A percentile compares a stretch with the other conserved stretches of the same genome.
phyloP scores from a whole-genome alignment of 192 early-diverging fungal species.

The Backusella tuberculispora region DNA sequence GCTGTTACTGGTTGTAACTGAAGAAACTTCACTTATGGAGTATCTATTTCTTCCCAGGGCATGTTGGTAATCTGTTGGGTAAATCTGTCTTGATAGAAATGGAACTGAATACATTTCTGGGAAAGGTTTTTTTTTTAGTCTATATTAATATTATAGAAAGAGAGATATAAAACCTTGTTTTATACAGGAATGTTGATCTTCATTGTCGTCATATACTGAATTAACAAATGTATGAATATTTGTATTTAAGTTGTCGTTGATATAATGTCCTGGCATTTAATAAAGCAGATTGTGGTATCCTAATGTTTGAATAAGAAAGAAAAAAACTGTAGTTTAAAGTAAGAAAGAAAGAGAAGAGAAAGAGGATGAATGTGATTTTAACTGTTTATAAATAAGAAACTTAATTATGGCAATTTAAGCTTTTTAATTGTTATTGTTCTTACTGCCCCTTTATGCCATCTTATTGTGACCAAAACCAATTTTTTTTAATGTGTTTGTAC shows the following conservation, averaged over 20 bases:
- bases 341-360: background rate
- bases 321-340: background rate
- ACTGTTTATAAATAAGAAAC: background rate
- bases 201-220: background rate
- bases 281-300: too few species aligned
- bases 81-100: background rate
- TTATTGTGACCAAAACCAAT: background rate
- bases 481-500: background rate
- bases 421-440: background rate
- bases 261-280: background rate
- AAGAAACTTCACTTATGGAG: background rate
- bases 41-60: background rate
- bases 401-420: constrained; percentile 1
- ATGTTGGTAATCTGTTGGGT: background rate
- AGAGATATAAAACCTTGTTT: constrained; percentile 4
- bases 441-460: background rate
- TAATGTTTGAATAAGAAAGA: background rate
- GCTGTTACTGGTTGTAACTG: background rate
- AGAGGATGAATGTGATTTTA: background rate
- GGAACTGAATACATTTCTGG: background rate
- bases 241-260: background rate
- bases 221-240: too few species aligned
- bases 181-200: background rate
- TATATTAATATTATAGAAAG: background rate
- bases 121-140: background rate